Evolutionary conservation across 2,329 filamentous ascomycete species (phyloP).

Genomic region (Claviceps paspali): DNA sequence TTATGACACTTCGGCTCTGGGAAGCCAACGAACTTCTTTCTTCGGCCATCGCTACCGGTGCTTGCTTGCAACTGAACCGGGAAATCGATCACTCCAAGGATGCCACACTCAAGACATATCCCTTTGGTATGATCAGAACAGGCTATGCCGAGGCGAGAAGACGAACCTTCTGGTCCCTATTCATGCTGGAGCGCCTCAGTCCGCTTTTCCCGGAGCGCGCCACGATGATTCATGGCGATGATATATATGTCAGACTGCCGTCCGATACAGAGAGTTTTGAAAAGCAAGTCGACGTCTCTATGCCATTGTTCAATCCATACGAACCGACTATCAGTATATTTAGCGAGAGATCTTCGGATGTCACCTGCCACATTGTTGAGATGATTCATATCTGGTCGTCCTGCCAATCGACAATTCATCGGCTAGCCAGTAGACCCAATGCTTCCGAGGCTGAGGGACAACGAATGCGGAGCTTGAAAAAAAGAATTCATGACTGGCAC

Average conservation of each 20-base stretch:
- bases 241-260: slow-evolving; percentile 53
- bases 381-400: slow-evolving; percentile 51
- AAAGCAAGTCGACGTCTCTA: slow-evolving; percentile 36
- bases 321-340: slow-evolving; percentile 10
- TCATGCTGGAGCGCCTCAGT: slow-evolving; percentile 53
- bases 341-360: slow-evolving; percentile 21
- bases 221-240: slow-evolving; percentile 44
- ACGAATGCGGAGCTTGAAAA: slow-evolving; percentile 30
- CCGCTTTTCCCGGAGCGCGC: slow-evolving; percentile 38
- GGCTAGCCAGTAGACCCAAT: slow-evolving; percentile 16
- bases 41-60: slow-evolving; percentile 43
- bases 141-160: slow-evolving; percentile 51
- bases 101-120: slow-evolving; percentile 23
- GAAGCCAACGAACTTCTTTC: slow-evolving; percentile 51
- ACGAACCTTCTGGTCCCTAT: slow-evolving; percentile 58
- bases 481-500: slow-evolving; percentile 42
- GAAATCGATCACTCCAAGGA: slow-evolving; percentile 38
- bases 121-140: slow-evolving; percentile 40
- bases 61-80: slow-evolving; percentile 45
- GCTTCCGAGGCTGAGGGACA: slow-evolving; percentile 14
- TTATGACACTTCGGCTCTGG: slow-evolving; percentile 41
- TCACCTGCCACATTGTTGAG: slow-evolving; percentile 46
- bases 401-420: slow-evolving; percentile 42
- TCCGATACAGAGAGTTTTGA: slow-evolving; percentile 47
- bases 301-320: slow-evolving; percentile 46